Evolutionary conservation across 495 filamentous ascomycete genomes (phyloP), one percentile per base, ranked within the genome.

Genomic region (Penicillium nucicola): DNA sequence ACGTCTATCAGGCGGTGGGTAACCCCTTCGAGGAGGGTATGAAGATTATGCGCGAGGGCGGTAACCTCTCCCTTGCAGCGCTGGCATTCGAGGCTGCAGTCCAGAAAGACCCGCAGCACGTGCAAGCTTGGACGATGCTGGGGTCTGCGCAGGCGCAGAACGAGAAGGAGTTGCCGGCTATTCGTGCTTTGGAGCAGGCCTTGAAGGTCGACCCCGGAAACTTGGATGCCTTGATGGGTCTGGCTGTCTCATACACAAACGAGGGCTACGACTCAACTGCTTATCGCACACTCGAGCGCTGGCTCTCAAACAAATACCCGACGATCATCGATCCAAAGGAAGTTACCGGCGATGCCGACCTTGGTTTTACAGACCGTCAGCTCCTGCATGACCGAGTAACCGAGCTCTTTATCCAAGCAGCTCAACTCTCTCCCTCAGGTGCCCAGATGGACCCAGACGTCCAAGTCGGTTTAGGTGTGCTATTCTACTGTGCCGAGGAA

Each of bases 171-270:
- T 81, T 89, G 4, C 93, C 93, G 5, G 95, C 95, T n/a, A 97
- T 98, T 56, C 86, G 93, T n/a, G 93, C 95, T 4, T 75, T 97
- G 45, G 93, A 97, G 71, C 89, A 92, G 60, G 90, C 92, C 12
- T 73, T 96, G 42, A 92, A 89, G 67, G 72, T 92, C 8, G 90
- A 97, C 58, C 83, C 89, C 2, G 82, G 83, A 57, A 96, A 96
- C 60, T 79, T 96, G 6, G 78, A 87, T 34, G 92, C 93, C 2
- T 76, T 97, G 25, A 97, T 99, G 91, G 90, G 88, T 4, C 78
- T 99, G 15, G 90, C 92, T 34, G 93, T 99, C 35, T 92, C 87
- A n/a, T 99, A 97, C 69, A 97, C 95, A 30, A 99, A 99, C 72
- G 93, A 99, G 69, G 93, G 92, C 52, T 97, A 97, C 75, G 93